A percentile compares a stretch with the other conserved stretches of the same genome.
Conservation (phyloP, 345 rosid species). For the Iberis pinnata region DNA sequence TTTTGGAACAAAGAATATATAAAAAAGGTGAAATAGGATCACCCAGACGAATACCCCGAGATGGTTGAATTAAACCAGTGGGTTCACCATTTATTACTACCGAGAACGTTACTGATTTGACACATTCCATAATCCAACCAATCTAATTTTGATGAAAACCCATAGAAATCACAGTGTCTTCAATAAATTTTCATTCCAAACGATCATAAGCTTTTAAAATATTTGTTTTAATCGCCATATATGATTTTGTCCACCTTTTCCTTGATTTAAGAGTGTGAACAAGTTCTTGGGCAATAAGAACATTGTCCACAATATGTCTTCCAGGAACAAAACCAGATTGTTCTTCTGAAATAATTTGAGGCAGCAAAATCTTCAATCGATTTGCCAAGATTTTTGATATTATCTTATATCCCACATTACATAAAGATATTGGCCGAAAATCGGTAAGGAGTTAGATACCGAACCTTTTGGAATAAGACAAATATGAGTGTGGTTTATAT, state of each 20-base stretch:
- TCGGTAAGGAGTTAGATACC: not conserved
- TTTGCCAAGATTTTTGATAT: not conserved
- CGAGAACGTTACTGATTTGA: too few relatives aligned
- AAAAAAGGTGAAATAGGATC: too few relatives aligned
- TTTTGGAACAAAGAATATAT: too few relatives aligned
- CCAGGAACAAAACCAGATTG: not conserved
- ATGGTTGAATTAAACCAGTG: too few relatives aligned
- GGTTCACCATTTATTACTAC: too few relatives aligned
- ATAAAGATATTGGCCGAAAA: not conserved
- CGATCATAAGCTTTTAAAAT: not conserved
- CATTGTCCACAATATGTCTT: not conserved
- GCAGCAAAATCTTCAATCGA: not conserved
- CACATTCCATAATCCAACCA: too few relatives aligned
- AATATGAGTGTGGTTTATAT: too few relatives aligned
- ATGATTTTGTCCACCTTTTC: not conserved
- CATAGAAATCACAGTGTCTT: too few relatives aligned
- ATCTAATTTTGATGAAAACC: too few relatives aligned
- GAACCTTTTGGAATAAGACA: too few relatives aligned
- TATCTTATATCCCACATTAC: not conserved
- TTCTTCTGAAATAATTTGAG: not conserved
- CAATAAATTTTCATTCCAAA: too few relatives aligned
- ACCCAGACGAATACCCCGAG: too few relatives aligned
- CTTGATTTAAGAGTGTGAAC: not conserved
- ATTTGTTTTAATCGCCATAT: not conserved
- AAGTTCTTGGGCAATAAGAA: not conserved